Evolutionary conservation across 257 asterid genomes (phyloP), one percentile per base, ranked within the genome.

Genomic region (Salvia rosmarinus): DNA sequence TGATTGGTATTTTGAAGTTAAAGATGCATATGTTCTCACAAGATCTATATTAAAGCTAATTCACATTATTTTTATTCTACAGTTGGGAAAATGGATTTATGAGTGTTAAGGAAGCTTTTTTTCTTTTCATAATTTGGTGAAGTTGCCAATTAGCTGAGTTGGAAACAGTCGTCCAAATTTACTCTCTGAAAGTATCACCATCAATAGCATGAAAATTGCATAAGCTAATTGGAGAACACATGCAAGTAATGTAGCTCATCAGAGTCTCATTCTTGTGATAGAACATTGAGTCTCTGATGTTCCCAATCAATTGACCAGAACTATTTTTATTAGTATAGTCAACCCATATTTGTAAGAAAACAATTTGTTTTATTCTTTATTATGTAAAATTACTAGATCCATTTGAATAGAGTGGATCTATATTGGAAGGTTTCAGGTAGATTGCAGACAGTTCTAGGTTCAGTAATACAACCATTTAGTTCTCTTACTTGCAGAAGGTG

Each of bases 161-260:
- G 7, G 30, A 13, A 61, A 2, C 9, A 17, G 32, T 37, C 16
- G 19, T 39, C 61, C 57, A 28, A 30, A 42, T 55, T 52, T 21
- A 56, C 54, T 52, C 55, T 43, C 30, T 46, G 17, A 44, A 46
- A 47, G 9, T 21, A 71, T 46, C 35, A 54, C 46, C 72, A 43
- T 25, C 75, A 34, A 34, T 25, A 20, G 63, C 47, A 70, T 40
- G 57, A 12, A 21, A n/a, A n/a, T n/a, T n/a, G n/a, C 16, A 66
- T 51, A 40, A 71, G 43, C 16, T 61, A 71, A 54, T n/a, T 34
- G 14, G 35, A 5, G 43, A 71, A 47, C 28, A 8, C n/a, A 6
- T 46, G 63, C 14, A 57, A 20, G 55, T n/a, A 50, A 8, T 61
- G 16, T 11, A 39, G 46, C 65, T 23, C 35, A 16, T 17, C 35